Percentiles rank a stretch among this genome's conserved stretches.
Evolutionary conservation across 148 eudicot species (phyloP).

Genomic region (Vaccinium macrocarpon): DNA sequence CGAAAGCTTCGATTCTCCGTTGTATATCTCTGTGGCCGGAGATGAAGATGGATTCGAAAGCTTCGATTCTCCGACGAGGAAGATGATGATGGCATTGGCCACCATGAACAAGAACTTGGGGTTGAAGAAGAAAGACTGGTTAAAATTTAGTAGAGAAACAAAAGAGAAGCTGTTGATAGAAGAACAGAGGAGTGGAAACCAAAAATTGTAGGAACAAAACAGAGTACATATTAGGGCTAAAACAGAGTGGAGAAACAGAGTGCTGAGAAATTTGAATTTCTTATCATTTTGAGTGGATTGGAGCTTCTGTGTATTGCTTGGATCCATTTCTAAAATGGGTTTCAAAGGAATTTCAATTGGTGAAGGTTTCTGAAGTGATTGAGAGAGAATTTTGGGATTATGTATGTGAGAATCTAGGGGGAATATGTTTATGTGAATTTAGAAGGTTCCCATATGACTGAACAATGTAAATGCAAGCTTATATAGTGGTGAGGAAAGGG

Average conservation of each 20-base stretch:
- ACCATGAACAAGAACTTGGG: conserved; percentile 20
- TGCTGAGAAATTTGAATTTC: neutral
- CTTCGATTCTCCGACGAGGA: conserved; percentile 13
- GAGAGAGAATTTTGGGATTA: neutral
- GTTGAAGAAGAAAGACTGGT: neutral
- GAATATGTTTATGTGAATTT: neutral
- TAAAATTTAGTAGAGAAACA: too few species aligned
- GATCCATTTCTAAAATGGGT: conserved; percentile 14
- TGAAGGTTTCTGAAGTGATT: neutral
- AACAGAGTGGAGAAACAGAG: conserved; percentile 15
- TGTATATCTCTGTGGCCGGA: neutral
- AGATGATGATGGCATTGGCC: conserved; percentile 12
- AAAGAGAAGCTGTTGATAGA: neutral
- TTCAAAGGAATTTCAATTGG: neutral
- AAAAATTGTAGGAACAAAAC: neutral
- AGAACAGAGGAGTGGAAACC: neutral
- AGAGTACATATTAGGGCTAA: neutral
- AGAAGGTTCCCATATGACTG: neutral
- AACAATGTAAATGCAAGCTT: neutral
- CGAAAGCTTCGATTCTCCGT: too few species aligned
- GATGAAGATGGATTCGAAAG: neutral
- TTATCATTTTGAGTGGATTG: neutral
- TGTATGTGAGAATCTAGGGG: neutral
- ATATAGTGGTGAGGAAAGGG: conserved; percentile 2
- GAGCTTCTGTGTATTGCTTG: conserved; percentile 5